Conservation (phyloP, 2,329 filamentous ascomycete species). For the Xylariaceae sp. region DNA sequence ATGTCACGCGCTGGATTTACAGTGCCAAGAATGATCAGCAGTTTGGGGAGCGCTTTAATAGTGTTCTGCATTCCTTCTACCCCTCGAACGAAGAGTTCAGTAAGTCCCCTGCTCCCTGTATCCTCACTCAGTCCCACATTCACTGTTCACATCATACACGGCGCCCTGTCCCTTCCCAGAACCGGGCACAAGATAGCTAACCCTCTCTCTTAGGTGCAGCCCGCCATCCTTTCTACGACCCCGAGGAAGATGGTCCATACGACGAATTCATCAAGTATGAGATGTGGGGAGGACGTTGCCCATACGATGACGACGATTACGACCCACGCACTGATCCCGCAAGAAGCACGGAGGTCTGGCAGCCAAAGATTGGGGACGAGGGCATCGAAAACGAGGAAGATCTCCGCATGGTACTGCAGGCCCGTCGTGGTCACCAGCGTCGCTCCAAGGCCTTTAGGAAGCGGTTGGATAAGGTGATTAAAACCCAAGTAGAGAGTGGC, state of each 20-base stretch:
- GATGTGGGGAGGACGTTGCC: conserved; percentile 10
- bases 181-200: neutral
- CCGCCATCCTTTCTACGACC: conserved; percentile 8
- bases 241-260: conserved; percentile 12
- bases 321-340: conserved; percentile 5
- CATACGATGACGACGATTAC: conserved; percentile 15
- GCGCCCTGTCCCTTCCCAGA: neutral
- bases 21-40: neutral
- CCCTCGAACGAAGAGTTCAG: conserved; percentile 16
- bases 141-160: too few species aligned
- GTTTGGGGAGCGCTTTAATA: conserved; percentile 4
- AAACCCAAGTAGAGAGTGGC: neutral
- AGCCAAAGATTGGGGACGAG: conserved; percentile 22
- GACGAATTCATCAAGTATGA: conserved; percentile 3
- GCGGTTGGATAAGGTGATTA: neutral
- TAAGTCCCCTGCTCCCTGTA: neutral
- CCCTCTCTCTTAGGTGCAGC: conserved; percentile 1
- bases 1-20: conserved; percentile 6
- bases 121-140: neutral
- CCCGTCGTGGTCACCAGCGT: conserved; percentile 8
- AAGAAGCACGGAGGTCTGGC: conserved; percentile 13
- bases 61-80: conserved; percentile 6
- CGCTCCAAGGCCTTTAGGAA: neutral
- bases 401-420: conserved; percentile 14
- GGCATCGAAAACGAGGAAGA: conserved; percentile 23